phyloP scores from a whole-genome alignment of 176 grass and related monocot species.

The maize (Zea mays) region Zm-B73-REFERENCE-NAM-5.0 NC_050098.1:232035501-232036000 shows the following conservation, averaged over 20 bases:
- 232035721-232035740: constrained; percentile 96
- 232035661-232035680: neutral
- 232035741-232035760: constrained; percentile 99
- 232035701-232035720: constrained; percentile 88
- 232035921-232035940: constrained; percentile 2
- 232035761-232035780: constrained; percentile 84
- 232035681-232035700: constrained; percentile 28
- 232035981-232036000: neutral
- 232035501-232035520: neutral
- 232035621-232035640: constrained; percentile 39
- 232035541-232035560: constrained; percentile 21
- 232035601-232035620: constrained; percentile 95
- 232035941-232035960: constrained; percentile 9
- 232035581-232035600: constrained; percentile 89
- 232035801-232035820: constrained; percentile 96
- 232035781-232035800: constrained; percentile 95
- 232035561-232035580: constrained; percentile 96
- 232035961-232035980: neutral
- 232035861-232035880: constrained; percentile 26
- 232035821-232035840: constrained; percentile 23
- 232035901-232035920: neutral
- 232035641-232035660: constrained; percentile 14
- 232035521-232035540: neutral
- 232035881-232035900: constrained; percentile 6
- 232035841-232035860: constrained; percentile 16